A percentile compares a stretch with the other conserved stretches of the same genome.
phyloP scores from a whole-genome alignment of 768 basidiomycete species.

The Boletus sp. region DNA sequence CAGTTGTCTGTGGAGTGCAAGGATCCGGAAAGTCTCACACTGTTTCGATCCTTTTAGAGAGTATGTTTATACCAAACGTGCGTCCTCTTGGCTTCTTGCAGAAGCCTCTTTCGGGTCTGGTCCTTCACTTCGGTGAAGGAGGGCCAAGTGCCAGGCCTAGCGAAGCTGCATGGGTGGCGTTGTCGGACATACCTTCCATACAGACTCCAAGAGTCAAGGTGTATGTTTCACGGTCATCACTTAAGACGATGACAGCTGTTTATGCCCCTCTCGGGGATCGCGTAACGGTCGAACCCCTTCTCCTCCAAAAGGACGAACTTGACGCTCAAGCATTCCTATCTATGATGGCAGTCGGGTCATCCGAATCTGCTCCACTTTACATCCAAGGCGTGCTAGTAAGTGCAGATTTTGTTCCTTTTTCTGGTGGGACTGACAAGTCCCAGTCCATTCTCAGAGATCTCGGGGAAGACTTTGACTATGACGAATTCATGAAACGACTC shows the following conservation, averaged over 20 bases:
- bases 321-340: conserved; percentile 69
- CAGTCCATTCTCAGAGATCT: conserved; percentile 62
- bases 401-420: neutral
- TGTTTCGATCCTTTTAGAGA: conserved; percentile 65
- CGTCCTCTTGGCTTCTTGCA: conserved; percentile 48
- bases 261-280: conserved; percentile 51
- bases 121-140: conserved; percentile 71
- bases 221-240: conserved; percentile 59
- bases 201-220: conserved; percentile 40
- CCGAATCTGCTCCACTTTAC: conserved; percentile 63
- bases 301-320: conserved; percentile 57
- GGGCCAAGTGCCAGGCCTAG: conserved; percentile 55
- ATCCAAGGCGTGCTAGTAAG: conserved; percentile 66
- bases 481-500: conserved; percentile 47
- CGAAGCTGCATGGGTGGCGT: conserved; percentile 64
- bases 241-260: conserved; percentile 57
- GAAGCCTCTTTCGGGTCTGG: conserved; percentile 59
- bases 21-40: conserved; percentile 78
- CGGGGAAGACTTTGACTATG: conserved; percentile 56
- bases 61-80: conserved; percentile 59
- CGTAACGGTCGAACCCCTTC: conserved; percentile 53
- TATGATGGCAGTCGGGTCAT: conserved; percentile 70
- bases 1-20: conserved; percentile 75
- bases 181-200: conserved; percentile 34
- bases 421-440: conserved; percentile 8